These are phyloP conservation scores for Rachicladosporium sp. DNA, from an alignment of 2,329 filamentous ascomycete species.

Conservation along the genomic window DNA sequence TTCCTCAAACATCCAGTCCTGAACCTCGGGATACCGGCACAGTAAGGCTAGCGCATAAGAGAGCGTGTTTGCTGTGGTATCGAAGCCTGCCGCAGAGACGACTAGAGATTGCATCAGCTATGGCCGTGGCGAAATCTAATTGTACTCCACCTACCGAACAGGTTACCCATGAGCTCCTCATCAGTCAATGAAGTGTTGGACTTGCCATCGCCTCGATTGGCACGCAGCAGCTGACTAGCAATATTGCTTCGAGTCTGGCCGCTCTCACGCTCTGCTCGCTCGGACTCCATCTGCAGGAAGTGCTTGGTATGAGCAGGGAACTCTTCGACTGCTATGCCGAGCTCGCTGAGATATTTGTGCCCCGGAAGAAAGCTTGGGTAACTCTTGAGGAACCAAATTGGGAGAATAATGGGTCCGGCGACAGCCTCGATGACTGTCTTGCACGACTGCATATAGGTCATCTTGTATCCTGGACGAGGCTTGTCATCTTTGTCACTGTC, in stretches of 20 bases:
- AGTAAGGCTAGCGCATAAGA: slow-evolving; percentile 38
- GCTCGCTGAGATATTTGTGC: slow-evolving; percentile 6
- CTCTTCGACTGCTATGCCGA: slow-evolving; percentile 15
- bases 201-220: slow-evolving; percentile 11
- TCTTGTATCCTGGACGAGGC: slow-evolving; percentile 15
- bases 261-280: slow-evolving; percentile 5
- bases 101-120: too few relatives aligned
- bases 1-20: slow-evolving; percentile 42
- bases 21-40: slow-evolving; percentile 35
- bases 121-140: too few relatives aligned
- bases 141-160: too few relatives aligned
- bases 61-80: slow-evolving; percentile 40
- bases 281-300: slow-evolving; percentile 14
- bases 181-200: slow-evolving; percentile 20
- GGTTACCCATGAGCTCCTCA: slow-evolving; percentile 32
- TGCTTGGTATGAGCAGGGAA: slow-evolving; percentile 15
- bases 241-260: slow-evolving; percentile 15
- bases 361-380: slow-evolving; percentile 16
- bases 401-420: slow-evolving; percentile 16
- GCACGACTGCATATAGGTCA: slow-evolving; percentile 21
- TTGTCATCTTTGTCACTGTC: slow-evolving; percentile 12
- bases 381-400: slow-evolving; percentile 13
- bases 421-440: slow-evolving; percentile 14
- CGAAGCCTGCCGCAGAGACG: slow-evolving; percentile 36
- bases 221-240: slow-evolving; percentile 17